Evolutionary conservation across 179 eudicot species (phyloP).

Genomic region (Dionaea muscipula): DNA sequence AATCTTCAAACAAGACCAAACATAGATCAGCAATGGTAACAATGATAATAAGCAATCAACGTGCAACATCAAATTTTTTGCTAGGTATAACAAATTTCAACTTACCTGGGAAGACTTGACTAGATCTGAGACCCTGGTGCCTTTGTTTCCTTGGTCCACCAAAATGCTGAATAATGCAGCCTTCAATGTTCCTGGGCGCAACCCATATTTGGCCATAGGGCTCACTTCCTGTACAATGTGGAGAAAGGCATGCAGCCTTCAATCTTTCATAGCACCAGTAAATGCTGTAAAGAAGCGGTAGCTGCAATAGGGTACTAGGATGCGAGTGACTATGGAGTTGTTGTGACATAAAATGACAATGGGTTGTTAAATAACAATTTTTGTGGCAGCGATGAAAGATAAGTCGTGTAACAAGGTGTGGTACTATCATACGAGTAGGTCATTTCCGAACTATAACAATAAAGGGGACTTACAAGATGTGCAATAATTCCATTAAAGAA

Average conservation of each 20-base stretch:
- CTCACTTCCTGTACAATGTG: constrained; percentile 41
- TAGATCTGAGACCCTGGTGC: constrained; percentile 52
- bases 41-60: not conserved
- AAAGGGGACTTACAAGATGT: too few relatives aligned
- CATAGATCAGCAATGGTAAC: constrained; percentile 7
- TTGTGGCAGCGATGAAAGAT: too few relatives aligned
- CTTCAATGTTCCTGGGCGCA: constrained; percentile 66
- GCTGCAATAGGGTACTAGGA: too few relatives aligned
- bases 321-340: too few relatives aligned
- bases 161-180: constrained; percentile 66
- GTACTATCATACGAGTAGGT: too few relatives aligned
- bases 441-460: too few relatives aligned
- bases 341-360: too few relatives aligned
- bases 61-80: not conserved
- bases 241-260: not conserved
- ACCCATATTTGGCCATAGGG: constrained; percentile 52
- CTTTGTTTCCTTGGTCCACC: constrained; percentile 54
- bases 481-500: too few relatives aligned
- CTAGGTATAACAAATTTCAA: constrained; percentile 5
- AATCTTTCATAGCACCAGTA: too few relatives aligned
- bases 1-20: constrained; percentile 41
- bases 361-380: too few relatives aligned
- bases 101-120: constrained; percentile 51
- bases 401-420: too few relatives aligned
- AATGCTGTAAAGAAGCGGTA: too few relatives aligned